phyloP scores from a whole-genome alignment of 768 basidiomycete genomes.

The Russula lepida region DNA sequence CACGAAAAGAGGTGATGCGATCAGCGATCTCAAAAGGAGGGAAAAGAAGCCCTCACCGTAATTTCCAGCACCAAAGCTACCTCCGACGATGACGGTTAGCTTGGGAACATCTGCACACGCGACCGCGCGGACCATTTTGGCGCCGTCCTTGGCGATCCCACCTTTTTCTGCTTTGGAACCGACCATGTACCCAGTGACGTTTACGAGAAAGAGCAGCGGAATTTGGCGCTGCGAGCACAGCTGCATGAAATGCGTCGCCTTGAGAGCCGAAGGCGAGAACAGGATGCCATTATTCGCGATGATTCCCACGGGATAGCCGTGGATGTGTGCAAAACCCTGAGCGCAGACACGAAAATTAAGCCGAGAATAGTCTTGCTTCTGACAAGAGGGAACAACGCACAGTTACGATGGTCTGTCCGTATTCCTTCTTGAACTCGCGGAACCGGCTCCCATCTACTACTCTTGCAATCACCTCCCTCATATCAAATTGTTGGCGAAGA shows the following conservation, averaged over 20 bases:
- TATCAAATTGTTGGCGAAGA: conserved; percentile 80
- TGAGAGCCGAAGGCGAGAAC: conserved; percentile 87
- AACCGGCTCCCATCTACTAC: conserved; percentile 88
- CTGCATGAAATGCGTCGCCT: conserved; percentile 93
- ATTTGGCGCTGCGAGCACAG: conserved; percentile 87
- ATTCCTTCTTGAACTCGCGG: conserved; percentile 94
- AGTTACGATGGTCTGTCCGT: conserved; percentile 83
- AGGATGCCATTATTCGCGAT: conserved; percentile 93
- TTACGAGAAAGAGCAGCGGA: conserved; percentile 87
- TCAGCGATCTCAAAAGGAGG: not conserved
- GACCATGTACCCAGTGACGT: conserved; percentile 98
- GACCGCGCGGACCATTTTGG: conserved; percentile 95
- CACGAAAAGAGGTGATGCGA: not conserved
- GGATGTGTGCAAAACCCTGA: conserved; percentile 82
- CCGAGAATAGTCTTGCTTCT: not conserved
- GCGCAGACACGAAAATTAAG: not conserved
- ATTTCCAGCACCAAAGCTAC: conserved; percentile 92
- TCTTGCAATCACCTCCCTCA: conserved; percentile 89
- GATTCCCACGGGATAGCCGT: conserved; percentile 86
- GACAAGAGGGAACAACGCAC: conserved; percentile 34
- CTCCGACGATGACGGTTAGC: conserved; percentile 86
- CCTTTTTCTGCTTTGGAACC: conserved; percentile 91
- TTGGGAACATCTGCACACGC: conserved; percentile 93
- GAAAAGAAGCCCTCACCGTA: conserved; percentile 52
- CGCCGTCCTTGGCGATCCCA: conserved; percentile 92